Percentiles rank a stretch among this genome's conserved stretches.
phyloP scores from a whole-genome alignment of 257 asterid genomes.

The Asclepias syriaca region DNA sequence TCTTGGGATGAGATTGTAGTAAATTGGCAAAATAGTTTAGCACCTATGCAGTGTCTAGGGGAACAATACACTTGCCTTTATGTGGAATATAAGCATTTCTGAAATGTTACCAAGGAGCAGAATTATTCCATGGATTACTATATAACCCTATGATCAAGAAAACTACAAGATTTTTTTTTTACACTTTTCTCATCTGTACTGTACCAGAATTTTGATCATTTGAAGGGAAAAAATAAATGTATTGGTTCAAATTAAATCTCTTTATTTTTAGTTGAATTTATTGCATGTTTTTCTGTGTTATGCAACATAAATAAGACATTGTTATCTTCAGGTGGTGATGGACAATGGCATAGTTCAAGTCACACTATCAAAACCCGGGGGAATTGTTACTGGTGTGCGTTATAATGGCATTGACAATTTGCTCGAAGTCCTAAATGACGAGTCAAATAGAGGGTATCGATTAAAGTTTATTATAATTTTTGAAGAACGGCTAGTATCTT shows the following conservation, averaged over 20 bases:
- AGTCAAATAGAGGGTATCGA: conserved; percentile 59
- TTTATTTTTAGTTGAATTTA: not conserved
- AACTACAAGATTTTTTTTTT: not conserved
- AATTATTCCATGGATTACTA: not conserved
- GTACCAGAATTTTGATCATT: not conserved
- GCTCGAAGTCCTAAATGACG: conserved; percentile 56
- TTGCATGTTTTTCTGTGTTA: not conserved
- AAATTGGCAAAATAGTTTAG: not conserved
- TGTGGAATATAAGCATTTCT: not conserved
- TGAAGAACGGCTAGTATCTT: not conserved
- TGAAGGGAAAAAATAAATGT: not conserved
- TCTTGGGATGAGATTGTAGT: not conserved
- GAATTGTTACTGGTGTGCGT: conserved; percentile 53
- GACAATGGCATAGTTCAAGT: conserved; percentile 66
- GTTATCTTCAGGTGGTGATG: conserved; percentile 49
- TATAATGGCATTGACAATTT: conserved; percentile 61
- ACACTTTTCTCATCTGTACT: too few relatives aligned
- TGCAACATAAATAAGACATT: not conserved
- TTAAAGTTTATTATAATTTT: not conserved
- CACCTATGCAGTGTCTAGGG: not conserved
- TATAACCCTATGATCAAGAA: not conserved
- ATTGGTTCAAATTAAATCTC: not conserved
- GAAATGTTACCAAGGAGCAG: not conserved
- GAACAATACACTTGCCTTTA: not conserved
- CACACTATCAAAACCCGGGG: conserved; percentile 66